A percentile compares a stretch with the other conserved stretches of the same genome.
phyloP scores from a whole-genome alignment of 306 rosid species.

The Comarum palustre region DNA sequence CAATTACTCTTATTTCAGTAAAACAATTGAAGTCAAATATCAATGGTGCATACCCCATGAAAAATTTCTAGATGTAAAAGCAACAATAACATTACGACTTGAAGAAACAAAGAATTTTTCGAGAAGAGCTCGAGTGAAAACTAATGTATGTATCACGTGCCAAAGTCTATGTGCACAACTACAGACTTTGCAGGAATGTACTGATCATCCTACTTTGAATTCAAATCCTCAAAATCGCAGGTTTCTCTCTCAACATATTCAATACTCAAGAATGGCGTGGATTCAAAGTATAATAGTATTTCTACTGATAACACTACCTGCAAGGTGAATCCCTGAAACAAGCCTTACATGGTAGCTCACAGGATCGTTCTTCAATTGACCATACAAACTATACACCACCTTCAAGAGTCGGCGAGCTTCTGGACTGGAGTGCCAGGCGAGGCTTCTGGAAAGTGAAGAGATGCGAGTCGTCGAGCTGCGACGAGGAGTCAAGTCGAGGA shows the following conservation, averaged over 20 bases:
- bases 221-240: neutral
- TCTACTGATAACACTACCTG: slow-evolving; percentile 42
- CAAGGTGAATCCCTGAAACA: slow-evolving; percentile 62
- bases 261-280: neutral
- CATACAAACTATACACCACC: slow-evolving; percentile 78
- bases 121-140: neutral
- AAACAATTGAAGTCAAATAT: neutral
- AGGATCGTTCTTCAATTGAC: slow-evolving; percentile 69
- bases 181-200: neutral
- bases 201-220: neutral
- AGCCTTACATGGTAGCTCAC: slow-evolving; percentile 75
- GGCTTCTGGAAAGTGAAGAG: too few species aligned
- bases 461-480: too few species aligned
- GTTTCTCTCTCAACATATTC: neutral
- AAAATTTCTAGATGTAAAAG: neutral
- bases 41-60: neutral
- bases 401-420: slow-evolving; percentile 30
- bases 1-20: neutral
- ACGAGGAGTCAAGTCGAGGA: too few species aligned
- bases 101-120: neutral
- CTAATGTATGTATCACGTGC: neutral
- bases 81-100: neutral
- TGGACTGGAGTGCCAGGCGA: too few species aligned
- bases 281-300: neutral
- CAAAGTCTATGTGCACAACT: neutral